Conservation (phyloP, 2,329 filamentous ascomycete genomes). For the Trichoderma atrobrunneum region DNA sequence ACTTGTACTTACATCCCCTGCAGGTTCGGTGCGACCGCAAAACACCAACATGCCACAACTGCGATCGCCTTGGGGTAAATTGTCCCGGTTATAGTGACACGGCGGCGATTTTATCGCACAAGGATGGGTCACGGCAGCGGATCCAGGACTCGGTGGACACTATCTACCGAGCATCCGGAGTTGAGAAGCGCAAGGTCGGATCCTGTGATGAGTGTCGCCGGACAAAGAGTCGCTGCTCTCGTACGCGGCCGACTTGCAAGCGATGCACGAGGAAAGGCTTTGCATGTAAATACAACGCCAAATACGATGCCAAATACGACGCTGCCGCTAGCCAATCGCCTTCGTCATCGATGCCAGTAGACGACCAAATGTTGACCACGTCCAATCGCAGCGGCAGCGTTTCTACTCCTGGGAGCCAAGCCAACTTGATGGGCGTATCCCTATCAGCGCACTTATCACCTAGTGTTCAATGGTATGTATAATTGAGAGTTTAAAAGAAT, state of each 20-base stretch:
- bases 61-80: constrained; percentile 9
- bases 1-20: neutral
- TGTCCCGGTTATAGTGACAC: constrained; percentile 12
- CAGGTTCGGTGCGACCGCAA: constrained; percentile 16
- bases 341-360: neutral
- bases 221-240: constrained; percentile 12
- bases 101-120: neutral
- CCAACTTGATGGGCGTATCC: neutral
- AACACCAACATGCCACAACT: constrained; percentile 8
- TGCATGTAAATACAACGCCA: constrained; percentile 8
- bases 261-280: constrained; percentile 6
- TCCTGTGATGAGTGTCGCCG: constrained; percentile 10
- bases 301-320: constrained; percentile 9
- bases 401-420: neutral
- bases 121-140: constrained; percentile 3
- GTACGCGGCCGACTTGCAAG: neutral
- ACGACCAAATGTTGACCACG: neutral
- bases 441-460: neutral
- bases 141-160: constrained; percentile 8
- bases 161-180: constrained; percentile 9
- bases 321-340: neutral
- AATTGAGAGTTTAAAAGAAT: neutral
- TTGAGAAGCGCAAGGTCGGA: constrained; percentile 12
- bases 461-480: neutral
- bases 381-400: neutral